Base-by-base conservation (phyloP, 768 basidiomycete species). In the Phlebiopsis flavidoalba region DNA sequence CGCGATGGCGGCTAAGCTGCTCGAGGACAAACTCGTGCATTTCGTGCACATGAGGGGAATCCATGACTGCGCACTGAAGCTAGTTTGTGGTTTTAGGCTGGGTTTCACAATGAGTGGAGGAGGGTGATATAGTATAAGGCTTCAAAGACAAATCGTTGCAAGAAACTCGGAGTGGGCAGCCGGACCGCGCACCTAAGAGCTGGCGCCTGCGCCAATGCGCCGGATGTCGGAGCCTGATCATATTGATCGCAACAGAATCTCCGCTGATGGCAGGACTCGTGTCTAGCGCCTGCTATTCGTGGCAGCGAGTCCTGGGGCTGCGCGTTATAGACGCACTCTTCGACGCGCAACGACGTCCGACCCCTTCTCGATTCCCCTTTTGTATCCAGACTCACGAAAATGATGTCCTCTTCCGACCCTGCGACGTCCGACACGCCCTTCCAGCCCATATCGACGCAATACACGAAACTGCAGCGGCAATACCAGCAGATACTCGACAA, bases 401-500 rank as follows among this genome's bases (percentile, higher is more conserved):
- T 70, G 69, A 71, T 71, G 70, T 63, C 64, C 49, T 62, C 66
- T 0, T 67, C 68, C n/a, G 70, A 71, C 57, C 40, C 63, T 0
- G 58, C 63, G 14, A 37, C 65, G 5, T 63, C 66, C 4, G 56
- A 54, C 33, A 61, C 62, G 46, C 73, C 72, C n/a, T 66, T 72
- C 57, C 63, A 69, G 60, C 70, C 71, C 37, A 64, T 74, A 47
- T 59, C 67, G 4, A 65, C 63, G 43, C 67, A 73, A 47, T 81
- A 79, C 67, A 69, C 78, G 37, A 85, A 83, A 67, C 56, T 81
- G n/a, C 82, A 83, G 67, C 83, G 93, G 31, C 85, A 87, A 70
- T 95, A 95, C 72, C 94, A 96, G 73, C 86, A 89, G 70, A 73
- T 84, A 24, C 82, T 98, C n/a, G 97, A 99, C 80, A 84, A 91